Conservation (phyloP, 2,329 filamentous ascomycete species). For the Fusarium bulbicola region DNA sequence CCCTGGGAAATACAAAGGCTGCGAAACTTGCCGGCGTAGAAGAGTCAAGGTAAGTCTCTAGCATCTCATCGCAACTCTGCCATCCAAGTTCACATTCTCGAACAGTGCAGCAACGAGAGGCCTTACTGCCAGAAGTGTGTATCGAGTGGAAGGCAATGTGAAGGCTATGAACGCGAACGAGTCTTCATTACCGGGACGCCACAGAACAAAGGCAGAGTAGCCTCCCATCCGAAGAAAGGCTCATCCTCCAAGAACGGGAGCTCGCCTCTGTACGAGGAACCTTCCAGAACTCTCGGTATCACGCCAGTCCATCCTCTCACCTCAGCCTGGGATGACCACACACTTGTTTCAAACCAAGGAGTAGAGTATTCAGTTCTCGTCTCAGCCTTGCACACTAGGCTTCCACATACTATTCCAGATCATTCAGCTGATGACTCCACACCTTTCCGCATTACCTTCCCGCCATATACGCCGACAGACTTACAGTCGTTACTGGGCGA, state of each 20-base stretch:
- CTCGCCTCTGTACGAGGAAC: slow-evolving; percentile 38
- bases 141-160: slow-evolving; percentile 65
- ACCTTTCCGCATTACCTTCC: slow-evolving; percentile 51
- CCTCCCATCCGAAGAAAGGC: slow-evolving; percentile 61
- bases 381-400: slow-evolving; percentile 55
- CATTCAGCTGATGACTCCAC: slow-evolving; percentile 35
- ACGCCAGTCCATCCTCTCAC: slow-evolving; percentile 53
- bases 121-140: slow-evolving; percentile 70
- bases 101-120: slow-evolving; percentile 68
- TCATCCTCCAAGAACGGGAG: slow-evolving; percentile 48
- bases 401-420: slow-evolving; percentile 48
- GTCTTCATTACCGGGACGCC: slow-evolving; percentile 71
- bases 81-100: slow-evolving; percentile 4
- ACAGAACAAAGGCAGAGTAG: slow-evolving; percentile 63
- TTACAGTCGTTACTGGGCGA: slow-evolving; percentile 47
- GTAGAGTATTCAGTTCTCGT: slow-evolving; percentile 53
- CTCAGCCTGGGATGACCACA: slow-evolving; percentile 61
- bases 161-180: slow-evolving; percentile 69
- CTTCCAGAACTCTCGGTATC: slow-evolving; percentile 40
- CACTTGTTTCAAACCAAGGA: slow-evolving; percentile 52
- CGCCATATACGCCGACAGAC: slow-evolving; percentile 51
- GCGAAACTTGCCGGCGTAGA: slow-evolving; percentile 67
- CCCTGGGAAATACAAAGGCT: slow-evolving; percentile 71
- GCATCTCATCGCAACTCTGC: background rate
- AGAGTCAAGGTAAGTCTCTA: slow-evolving; percentile 63